Evolutionary conservation across 1,284 basidiomycete species (phyloP).

Genomic region (Amylostereum areolatum): DNA sequence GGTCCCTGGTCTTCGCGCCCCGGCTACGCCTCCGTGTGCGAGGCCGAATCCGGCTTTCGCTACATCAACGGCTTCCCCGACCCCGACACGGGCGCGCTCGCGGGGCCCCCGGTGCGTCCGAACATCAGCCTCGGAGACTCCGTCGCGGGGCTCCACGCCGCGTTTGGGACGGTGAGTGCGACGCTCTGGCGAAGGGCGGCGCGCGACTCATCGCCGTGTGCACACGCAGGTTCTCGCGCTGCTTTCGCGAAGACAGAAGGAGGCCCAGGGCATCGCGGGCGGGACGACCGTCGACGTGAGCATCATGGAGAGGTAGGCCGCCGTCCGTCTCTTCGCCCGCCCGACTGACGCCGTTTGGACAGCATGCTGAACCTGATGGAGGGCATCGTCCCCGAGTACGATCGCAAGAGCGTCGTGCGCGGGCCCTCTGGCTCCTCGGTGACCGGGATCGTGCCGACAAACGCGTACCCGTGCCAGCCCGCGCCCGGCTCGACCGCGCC

Average conservation of each 20-base stretch:
- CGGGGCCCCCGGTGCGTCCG: slow-evolving; percentile 59
- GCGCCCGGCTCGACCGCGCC: slow-evolving; percentile 32
- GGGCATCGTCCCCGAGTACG: slow-evolving; percentile 70
- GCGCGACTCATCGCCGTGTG: slow-evolving; percentile 12
- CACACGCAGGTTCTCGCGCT: slow-evolving; percentile 52
- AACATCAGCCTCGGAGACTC: slow-evolving; percentile 70
- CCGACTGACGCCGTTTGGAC: background rate
- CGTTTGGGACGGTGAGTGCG: slow-evolving; percentile 54
- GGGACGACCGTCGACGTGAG: slow-evolving; percentile 69
- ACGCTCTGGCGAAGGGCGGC: background rate
- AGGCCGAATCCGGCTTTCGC: slow-evolving; percentile 67
- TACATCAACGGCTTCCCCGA: slow-evolving; percentile 65
- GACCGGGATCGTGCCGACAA: slow-evolving; percentile 68
- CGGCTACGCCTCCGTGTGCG: slow-evolving; percentile 68
- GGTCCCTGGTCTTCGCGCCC: slow-evolving; percentile 65
- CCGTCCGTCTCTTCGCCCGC: background rate
- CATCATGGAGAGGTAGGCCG: slow-evolving; percentile 56
- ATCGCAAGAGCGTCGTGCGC: slow-evolving; percentile 62
- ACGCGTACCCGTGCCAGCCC: slow-evolving; percentile 60
- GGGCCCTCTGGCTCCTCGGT: slow-evolving; percentile 68
- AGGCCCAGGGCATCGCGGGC: slow-evolving; percentile 27
- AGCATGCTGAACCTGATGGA: slow-evolving; percentile 75
- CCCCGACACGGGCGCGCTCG: slow-evolving; percentile 41
- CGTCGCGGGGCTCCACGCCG: slow-evolving; percentile 63
- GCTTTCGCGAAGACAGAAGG: slow-evolving; percentile 41